Conservation (phyloP, 2,329 filamentous ascomycete species). For the Sphaerulina vaccinii region DNA sequence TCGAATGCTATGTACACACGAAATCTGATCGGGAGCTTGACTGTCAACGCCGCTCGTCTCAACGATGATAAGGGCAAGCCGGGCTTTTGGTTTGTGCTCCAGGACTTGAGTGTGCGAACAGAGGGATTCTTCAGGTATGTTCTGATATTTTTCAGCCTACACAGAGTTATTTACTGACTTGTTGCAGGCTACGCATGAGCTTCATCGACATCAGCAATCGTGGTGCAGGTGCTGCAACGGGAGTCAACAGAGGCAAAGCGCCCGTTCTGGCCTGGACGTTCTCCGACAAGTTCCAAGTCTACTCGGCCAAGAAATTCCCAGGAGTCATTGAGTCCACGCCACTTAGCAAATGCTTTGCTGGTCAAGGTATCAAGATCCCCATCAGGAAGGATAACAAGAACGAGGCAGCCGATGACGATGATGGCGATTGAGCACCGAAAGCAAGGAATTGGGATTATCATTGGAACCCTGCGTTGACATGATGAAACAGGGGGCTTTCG, state of each 20-base stretch:
- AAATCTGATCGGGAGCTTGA: slow-evolving; percentile 89
- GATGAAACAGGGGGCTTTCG: no score
- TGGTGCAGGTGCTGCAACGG: slow-evolving; percentile 28
- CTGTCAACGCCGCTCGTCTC: slow-evolving; percentile 82
- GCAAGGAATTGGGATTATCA: neutral
- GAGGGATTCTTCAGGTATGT: slow-evolving; percentile 84
- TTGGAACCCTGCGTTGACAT: neutral
- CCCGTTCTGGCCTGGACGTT: slow-evolving; percentile 83
- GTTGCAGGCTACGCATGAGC: slow-evolving; percentile 61
- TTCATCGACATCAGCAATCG: slow-evolving; percentile 76
- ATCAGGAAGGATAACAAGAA: slow-evolving; percentile 76
- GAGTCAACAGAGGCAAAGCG: slow-evolving; percentile 71
- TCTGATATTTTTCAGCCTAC: neutral
- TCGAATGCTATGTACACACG: slow-evolving; percentile 86
- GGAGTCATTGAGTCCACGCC: slow-evolving; percentile 92
- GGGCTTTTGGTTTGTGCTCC: slow-evolving; percentile 94
- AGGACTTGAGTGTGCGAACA: slow-evolving; percentile 90
- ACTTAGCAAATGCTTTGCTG: slow-evolving; percentile 87
- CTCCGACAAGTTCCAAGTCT: slow-evolving; percentile 88
- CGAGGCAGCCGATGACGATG: slow-evolving; percentile 47
- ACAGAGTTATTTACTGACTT: neutral
- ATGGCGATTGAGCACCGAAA: slow-evolving; percentile 26
- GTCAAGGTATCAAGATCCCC: slow-evolving; percentile 94
- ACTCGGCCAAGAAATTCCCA: slow-evolving; percentile 96
- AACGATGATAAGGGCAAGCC: slow-evolving; percentile 75